Evolutionary conservation across 208 protist species (phyloP).

Genomic region (Leishmania major): DNA sequence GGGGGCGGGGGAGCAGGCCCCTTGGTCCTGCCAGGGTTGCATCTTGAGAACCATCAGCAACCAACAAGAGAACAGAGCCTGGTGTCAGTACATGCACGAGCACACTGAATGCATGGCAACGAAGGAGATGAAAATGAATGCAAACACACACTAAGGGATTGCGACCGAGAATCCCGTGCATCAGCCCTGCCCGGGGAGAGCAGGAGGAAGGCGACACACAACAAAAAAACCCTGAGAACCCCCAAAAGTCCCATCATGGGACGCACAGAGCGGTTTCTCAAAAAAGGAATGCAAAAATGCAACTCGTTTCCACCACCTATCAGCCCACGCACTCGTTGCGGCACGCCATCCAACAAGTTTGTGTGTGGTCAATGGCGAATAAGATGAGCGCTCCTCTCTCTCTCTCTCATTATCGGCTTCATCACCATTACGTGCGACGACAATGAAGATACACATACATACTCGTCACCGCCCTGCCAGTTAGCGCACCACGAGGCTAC

Average conservation of each 20-base stretch:
- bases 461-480: not conserved
- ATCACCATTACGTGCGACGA: not conserved
- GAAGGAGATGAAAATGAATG: not conserved
- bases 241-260: not conserved
- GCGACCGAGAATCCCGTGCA: too few species aligned
- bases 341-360: not conserved
- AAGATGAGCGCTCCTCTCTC: not conserved
- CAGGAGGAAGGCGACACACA: not conserved
- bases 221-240: not conserved
- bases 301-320: not conserved
- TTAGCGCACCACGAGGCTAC: constrained; percentile 85
- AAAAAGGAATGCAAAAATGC: not conserved
- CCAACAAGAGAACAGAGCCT: not conserved
- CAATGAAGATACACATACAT: not conserved
- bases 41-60: not conserved
- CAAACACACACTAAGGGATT: not conserved
- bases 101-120: not conserved
- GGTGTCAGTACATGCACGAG: not conserved
- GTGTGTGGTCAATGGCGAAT: too few species aligned
- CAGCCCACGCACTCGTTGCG: not conserved
- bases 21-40: not conserved
- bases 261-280: not conserved
- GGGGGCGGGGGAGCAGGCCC: not conserved
- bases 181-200: not conserved
- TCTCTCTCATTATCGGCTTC: not conserved